These are phyloP conservation scores for Miamiensis avidus DNA, from an alignment of 169 alveolate species.

Conservation along the genomic window DNA sequence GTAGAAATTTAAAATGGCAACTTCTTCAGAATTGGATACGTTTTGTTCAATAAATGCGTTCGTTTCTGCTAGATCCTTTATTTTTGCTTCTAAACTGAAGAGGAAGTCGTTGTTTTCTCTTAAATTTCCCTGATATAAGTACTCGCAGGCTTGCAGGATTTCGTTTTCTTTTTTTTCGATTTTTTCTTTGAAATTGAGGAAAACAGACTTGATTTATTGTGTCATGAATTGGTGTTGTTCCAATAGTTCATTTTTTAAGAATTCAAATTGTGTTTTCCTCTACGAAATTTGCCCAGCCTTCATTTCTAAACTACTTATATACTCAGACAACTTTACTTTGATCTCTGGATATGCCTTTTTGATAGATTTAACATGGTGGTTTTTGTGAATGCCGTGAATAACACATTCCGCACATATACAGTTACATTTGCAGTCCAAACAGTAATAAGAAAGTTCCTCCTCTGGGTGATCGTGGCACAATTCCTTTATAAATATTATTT, in stretches of 20 bases:
- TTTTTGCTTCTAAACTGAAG: no score
- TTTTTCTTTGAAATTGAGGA: neutral
- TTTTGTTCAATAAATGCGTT: neutral
- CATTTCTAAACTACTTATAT: constrained; percentile 27
- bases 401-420: constrained; percentile 87
- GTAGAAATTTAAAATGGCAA: no score
- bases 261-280: neutral
- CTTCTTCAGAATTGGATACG: neutral
- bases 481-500: constrained; percentile 10
- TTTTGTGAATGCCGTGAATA: constrained; percentile 82
- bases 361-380: constrained; percentile 77
- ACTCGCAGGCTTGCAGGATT: neutral
- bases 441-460: constrained; percentile 74
- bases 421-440: constrained; percentile 77
- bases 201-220: no score
- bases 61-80: neutral
- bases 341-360: constrained; percentile 83
- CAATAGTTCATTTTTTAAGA: neutral
- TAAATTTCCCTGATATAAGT: neutral
- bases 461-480: constrained; percentile 79
- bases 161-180: neutral
- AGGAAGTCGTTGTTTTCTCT: neutral
- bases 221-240: neutral
- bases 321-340: constrained; percentile 66
- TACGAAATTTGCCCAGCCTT: neutral